Base-by-base conservation (phyloP, 352 stramenopile genomes). In the Pseudoperonospora humuli region DNA sequence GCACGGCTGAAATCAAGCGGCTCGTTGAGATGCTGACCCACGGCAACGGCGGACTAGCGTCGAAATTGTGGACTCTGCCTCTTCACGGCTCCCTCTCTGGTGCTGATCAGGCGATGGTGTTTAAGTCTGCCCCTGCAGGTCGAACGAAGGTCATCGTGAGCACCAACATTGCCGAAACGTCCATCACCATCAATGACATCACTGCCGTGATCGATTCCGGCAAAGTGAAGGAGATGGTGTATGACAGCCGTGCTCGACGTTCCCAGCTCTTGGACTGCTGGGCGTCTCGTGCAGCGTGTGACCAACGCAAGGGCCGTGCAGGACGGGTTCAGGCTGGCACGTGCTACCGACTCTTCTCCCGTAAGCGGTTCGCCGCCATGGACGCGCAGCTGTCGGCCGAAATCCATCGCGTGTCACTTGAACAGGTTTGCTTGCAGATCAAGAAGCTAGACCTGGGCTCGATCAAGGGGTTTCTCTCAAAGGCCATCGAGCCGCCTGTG, bases 101-200 rank as follows among this genome's bases (percentile, higher is more conserved):
- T 0, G 62, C 83, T 25, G 79, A 91, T 32, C 79, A 91, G 43
- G 71, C 70, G 3, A 65, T 61, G 7, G 79, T 76, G 10, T 92
- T 92, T 48, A 47, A 77, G 25, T 80, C 67, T 13, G 70, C 79
- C 2, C 63, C 70, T 5, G 50, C 50, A 3, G 74, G 74, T 18
- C 81, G 82, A 43, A 66, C 76, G 38, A 91, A 93, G 48, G 51
- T 93, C 5, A 82, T 93, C 25, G 72, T 98, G 35, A 71, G 87
- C 4, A 98, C 95, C 0, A 98, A 97, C 54, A 97, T 98, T 37
- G 93, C 93, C 4, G 95, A 98, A 65, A 97, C 93, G 9, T 97
- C 84, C 55, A 65, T 98, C 3, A 98, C 95, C 9, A 96, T 98
- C n/a, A 89, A 96, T 25, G 81, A 93, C 46, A 89, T 98, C 18